A percentile compares a stretch with the other conserved stretches of the same genome.
phyloP scores from a whole-genome alignment of 2,329 filamentous ascomycete species.

The Colletotrichum incanum region DNA sequence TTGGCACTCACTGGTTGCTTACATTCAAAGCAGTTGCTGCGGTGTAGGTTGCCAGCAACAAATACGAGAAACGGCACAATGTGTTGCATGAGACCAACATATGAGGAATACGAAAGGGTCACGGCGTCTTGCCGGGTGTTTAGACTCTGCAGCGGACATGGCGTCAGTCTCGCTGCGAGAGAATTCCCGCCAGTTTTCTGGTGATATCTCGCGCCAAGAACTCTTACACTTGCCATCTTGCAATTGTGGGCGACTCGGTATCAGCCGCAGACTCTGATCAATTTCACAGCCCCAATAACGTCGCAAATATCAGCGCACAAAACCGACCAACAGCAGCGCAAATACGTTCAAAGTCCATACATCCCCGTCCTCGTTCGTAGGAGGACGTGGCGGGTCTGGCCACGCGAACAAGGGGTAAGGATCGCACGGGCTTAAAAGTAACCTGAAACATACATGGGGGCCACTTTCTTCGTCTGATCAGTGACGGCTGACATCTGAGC shows the following conservation, averaged over 20 bases:
- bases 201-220: constrained; percentile 12
- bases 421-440: constrained; percentile 37
- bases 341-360: constrained; percentile 11
- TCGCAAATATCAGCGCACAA: constrained; percentile 19
- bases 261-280: constrained; percentile 12
- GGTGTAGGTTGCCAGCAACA: background rate
- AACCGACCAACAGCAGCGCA: background rate
- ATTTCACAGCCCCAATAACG: constrained; percentile 13
- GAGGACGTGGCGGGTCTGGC: constrained; percentile 39
- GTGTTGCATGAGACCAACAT: constrained; percentile 4
- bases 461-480: constrained; percentile 40
- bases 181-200: background rate
- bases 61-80: background rate
- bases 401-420: constrained; percentile 37
- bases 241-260: background rate
- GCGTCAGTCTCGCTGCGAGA: constrained; percentile 2
- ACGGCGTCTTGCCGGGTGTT: constrained; percentile 2
- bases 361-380: constrained; percentile 28
- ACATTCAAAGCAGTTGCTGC: background rate
- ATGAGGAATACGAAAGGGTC: constrained; percentile 3
- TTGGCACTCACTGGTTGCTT: background rate
- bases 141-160: constrained; percentile 13
- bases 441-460: constrained; percentile 43
- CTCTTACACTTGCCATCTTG: constrained; percentile 1
- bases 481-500: constrained; percentile 40